Percentiles rank a stretch among this genome's conserved stretches.
Conservation (phyloP, 2,329 filamentous ascomycete genomes). For the Ceratocystis harringtonii region DNA sequence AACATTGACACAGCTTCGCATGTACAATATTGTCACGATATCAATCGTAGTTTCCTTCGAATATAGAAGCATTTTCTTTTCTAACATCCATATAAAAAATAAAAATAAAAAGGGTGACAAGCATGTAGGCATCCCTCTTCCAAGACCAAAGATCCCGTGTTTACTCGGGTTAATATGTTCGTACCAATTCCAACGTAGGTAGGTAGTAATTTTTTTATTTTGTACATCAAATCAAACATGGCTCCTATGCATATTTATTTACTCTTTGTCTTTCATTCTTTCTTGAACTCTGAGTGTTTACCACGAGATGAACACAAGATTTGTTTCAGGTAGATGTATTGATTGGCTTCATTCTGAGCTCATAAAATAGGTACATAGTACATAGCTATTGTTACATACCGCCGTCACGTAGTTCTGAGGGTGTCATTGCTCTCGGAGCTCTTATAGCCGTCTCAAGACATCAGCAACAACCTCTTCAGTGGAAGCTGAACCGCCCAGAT, state of each 20-base stretch:
- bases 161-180: neutral
- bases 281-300: neutral
- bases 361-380: neutral
- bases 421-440: no score
- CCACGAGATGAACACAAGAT: neutral
- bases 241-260: neutral
- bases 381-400: constrained; percentile 6
- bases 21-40: constrained; percentile 18
- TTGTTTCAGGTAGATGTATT: neutral
- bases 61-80: neutral
- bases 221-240: neutral
- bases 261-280: neutral
- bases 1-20: constrained; percentile 2
- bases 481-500: constrained; percentile 73
- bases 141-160: neutral
- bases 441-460: constrained; percentile 65
- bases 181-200: neutral
- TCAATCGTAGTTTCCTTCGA: constrained; percentile 3
- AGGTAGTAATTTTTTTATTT: neutral
- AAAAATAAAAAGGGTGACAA: neutral
- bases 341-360: neutral
- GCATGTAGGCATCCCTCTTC: neutral
- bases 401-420: no score
- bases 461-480: constrained; percentile 81
- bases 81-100: neutral